Base-by-base conservation (phyloP, 305 asterid genomes). In the Fraxinus sp. region DNA sequence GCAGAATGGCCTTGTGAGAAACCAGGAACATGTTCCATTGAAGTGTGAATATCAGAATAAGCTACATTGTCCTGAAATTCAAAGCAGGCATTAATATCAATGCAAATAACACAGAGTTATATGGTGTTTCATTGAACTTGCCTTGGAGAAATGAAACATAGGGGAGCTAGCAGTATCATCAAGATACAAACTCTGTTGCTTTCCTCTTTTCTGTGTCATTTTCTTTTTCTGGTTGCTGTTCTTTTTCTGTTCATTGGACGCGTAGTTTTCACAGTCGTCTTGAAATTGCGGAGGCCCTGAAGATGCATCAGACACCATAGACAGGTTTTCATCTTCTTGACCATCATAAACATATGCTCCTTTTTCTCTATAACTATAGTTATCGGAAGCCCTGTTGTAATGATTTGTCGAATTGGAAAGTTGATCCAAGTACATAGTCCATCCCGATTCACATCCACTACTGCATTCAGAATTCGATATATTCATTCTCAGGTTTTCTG, bases 131-230 rank as follows among this genome's bases (percentile, higher is more conserved):
- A 24, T 77, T 43, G 75, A 9, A 87, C 84, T 87, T 87, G 80
- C 98, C 94, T 88, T 87, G 28, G 92, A 86, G 79, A 77, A 90
- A 79, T 68, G 89, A 75, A 85, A 85, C 64, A 83, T 80, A 20
- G 94, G 91, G 75, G 98, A 95, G 89, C 92, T 92, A 75, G 98
- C 98, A 88, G 98, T 92, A 14, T 95, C 98, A 88, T 93, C 98
- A 86, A 92, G 96, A 76, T 90, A 89, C 49, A 82, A 59, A 77
- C 75, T 87, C 39, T 87, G 90, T n/a, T 87, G 79, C 77, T 68
- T 28, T 24, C 39, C 75, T 30, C 20, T 30, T 26, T 30, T 62
- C 71, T 90, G 92, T 81, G 87, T 89, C 0, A 78, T 83, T 80
- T 85, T 90, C 77, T 59, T 81, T 41, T 81, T 89, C 59, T 86